Conservation (phyloP, 345 rosid genomes). For the Gossypium rotundifolium region DNA sequence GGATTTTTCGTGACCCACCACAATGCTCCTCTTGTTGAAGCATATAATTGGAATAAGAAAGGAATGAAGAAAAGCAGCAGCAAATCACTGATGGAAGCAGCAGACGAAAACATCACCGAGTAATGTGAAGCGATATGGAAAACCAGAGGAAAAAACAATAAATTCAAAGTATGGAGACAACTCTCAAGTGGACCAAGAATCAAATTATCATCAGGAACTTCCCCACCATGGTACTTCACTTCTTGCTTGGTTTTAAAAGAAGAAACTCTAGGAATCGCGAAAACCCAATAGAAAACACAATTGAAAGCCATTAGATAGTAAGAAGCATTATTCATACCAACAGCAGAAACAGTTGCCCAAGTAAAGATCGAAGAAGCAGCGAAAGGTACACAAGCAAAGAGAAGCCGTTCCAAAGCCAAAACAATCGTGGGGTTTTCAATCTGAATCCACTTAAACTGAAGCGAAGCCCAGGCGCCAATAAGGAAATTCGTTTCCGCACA, state of each 20-base stretch:
- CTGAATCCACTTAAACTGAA: constrained; percentile 97
- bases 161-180: constrained; percentile 71
- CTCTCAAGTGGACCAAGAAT: constrained; percentile 77
- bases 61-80: constrained; percentile 84
- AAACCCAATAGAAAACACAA: constrained; percentile 93
- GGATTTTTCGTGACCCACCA: constrained; percentile 87
- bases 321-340: constrained; percentile 82
- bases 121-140: constrained; percentile 88
- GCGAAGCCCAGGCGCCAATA: constrained; percentile 89
- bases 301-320: constrained; percentile 72
- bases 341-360: constrained; percentile 91
- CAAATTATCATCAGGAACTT: constrained; percentile 76
- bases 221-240: constrained; percentile 85
- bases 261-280: constrained; percentile 75
- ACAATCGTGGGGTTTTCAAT: constrained; percentile 82
- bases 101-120: constrained; percentile 64
- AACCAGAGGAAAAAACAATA: constrained; percentile 71
- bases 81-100: constrained; percentile 65
- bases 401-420: constrained; percentile 79
- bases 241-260: constrained; percentile 80
- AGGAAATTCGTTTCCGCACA: constrained; percentile 73
- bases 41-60: constrained; percentile 81
- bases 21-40: constrained; percentile 88
- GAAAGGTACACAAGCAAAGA: constrained; percentile 81
- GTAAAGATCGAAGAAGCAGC: constrained; percentile 76